A percentile compares a stretch with the other conserved stretches of the same genome.
These are phyloP conservation scores for Candida nitratophila DNA, from an alignment of 805 yeast genomes.

Conservation along the genomic window DNA sequence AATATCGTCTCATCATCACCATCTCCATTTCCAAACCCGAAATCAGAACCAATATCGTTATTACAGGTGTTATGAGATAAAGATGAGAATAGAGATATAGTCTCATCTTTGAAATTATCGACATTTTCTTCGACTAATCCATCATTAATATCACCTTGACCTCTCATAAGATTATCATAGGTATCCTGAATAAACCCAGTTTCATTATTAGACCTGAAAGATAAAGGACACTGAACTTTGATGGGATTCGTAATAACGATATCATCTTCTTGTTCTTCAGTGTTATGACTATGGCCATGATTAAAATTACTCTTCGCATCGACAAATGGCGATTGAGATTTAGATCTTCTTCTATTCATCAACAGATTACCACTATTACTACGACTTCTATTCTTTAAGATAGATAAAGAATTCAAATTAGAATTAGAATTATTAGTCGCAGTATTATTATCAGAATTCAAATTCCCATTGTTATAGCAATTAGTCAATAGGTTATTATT, in stretches of 20 bases:
- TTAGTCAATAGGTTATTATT: conserved; percentile 57
- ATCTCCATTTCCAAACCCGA: conserved; percentile 4
- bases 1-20: conserved; percentile 4
- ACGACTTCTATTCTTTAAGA: conserved; percentile 8
- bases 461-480: conserved; percentile 34
- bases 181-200: conserved; percentile 18
- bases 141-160: conserved; percentile 17
- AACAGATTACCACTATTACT: conserved; percentile 11
- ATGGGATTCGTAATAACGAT: conserved; percentile 28
- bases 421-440: background rate
- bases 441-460: conserved; percentile 2
- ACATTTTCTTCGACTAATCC: conserved; percentile 9
- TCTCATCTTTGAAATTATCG: conserved; percentile 11
- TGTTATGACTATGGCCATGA: background rate
- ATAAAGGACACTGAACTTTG: conserved; percentile 28
- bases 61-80: conserved; percentile 15
- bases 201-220: conserved; percentile 25
- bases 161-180: conserved; percentile 17
- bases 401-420: background rate
- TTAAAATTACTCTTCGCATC: background rate
- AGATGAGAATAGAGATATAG: conserved; percentile 20
- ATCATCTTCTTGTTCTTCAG: conserved; percentile 13
- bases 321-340: conserved; percentile 3
- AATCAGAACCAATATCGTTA: conserved; percentile 5
- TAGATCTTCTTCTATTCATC: conserved; percentile 12